Evolutionary conservation across 2,329 filamentous ascomycete genomes (phyloP).

Genomic region (Scopulariopsis brevicaulis): DNA sequence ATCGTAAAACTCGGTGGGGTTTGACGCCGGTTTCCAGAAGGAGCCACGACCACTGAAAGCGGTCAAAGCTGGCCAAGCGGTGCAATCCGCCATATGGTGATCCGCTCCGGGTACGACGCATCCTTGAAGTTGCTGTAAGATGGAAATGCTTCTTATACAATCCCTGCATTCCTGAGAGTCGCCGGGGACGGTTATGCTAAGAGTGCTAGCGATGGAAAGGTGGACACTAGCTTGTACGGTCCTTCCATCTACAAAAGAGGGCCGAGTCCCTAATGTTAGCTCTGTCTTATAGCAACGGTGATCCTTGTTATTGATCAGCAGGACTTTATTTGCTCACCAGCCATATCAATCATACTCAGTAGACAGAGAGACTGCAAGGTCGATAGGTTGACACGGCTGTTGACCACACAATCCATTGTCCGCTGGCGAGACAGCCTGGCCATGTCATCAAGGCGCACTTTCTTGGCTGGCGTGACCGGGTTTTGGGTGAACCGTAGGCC

Average conservation of each 20-base stretch:
- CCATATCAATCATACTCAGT: conserved; percentile 23
- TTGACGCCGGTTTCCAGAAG: background rate
- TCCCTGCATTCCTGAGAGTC: conserved; percentile 11
- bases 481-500: conserved; percentile 25
- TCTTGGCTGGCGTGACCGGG: conserved; percentile 7
- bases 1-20: background rate
- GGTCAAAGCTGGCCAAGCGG: background rate
- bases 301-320: background rate
- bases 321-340: conserved; percentile 13
- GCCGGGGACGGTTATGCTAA: conserved; percentile 11
- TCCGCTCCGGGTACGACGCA: conserved; percentile 7
- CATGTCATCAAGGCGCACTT: conserved; percentile 5
- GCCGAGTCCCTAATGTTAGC: background rate
- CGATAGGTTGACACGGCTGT: conserved; percentile 22
- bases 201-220: conserved; percentile 12
- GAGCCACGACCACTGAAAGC: background rate
- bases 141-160: conserved; percentile 29
- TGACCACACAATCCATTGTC: conserved; percentile 19
- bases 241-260: conserved; percentile 10
- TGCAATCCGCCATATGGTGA: background rate
- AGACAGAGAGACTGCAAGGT: conserved; percentile 25
- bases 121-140: conserved; percentile 29
- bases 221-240: conserved; percentile 12
- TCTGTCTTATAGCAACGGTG: background rate
- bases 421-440: conserved; percentile 11